Conservation (phyloP, 2,329 filamentous ascomycete genomes). For the Daldinia sp. region DNA sequence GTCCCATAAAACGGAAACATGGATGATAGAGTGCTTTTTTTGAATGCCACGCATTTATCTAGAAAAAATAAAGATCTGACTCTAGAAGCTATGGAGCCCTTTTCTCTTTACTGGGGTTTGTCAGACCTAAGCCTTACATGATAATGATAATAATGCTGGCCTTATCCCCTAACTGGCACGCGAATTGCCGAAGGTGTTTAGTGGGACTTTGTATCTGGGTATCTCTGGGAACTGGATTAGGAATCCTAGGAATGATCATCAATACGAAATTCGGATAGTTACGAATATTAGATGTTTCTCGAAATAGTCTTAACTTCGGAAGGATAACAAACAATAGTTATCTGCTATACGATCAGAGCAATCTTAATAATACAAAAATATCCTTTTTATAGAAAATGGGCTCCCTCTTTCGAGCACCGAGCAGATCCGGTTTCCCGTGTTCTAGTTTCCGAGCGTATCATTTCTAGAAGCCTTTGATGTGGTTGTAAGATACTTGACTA, state of each 20-base stretch:
- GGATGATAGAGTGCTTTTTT: neutral
- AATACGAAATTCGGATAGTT: conserved; percentile 4
- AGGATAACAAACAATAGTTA: neutral
- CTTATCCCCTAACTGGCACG: neutral
- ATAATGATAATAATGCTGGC: neutral
- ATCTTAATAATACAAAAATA: neutral
- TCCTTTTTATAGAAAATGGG: neutral
- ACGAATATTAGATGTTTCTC: neutral
- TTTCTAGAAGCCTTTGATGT: neutral
- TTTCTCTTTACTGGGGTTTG: neutral
- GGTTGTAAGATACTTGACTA: too few species aligned
- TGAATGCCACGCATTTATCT: neutral
- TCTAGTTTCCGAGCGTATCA: neutral
- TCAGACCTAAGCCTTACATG: neutral
- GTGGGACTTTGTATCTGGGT: neutral
- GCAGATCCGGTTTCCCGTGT: neutral
- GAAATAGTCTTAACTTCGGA: neutral
- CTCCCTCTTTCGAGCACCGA: neutral
- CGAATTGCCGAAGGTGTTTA: neutral
- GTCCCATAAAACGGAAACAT: neutral
- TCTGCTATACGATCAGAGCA: neutral
- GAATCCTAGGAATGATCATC: neutral
- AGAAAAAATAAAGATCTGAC: conserved; percentile 11
- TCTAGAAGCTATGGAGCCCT: conserved; percentile 10
- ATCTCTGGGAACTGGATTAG: neutral